Base-by-base conservation (phyloP, 2,329 filamentous ascomycete species). In the Tolypocladium pustulatum region DNA sequence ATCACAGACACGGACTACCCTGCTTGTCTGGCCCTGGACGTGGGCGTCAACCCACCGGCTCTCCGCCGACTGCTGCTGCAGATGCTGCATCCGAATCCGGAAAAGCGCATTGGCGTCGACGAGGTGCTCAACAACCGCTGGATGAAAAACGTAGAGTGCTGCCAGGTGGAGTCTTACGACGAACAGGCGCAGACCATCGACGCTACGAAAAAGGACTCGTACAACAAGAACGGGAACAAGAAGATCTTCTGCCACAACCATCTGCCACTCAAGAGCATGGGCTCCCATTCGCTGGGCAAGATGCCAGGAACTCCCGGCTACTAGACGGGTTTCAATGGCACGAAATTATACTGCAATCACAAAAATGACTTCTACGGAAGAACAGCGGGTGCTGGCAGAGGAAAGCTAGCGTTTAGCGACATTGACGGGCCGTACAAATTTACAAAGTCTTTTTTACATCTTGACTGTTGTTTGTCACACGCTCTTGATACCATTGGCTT, bases 41-140 rank as follows among this genome's bases (percentile, higher is more conserved):
- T 76, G 20, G 77, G 73, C 43, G 76, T 91, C 62, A 85, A 85
- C 65, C 86, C 88, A 36, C 82, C 85, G 1, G 82, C 84, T 3
- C 78, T 92, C 59, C 85, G 87, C 60, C 84, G 86, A 13, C 75
- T 95, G 5, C 73, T 96, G 13, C 75, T 94, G 56, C 85, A 83
- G 69, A 95, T 96, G 91, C 79, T 96, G 37, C 86, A 96, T 70
- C 90, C 91, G 0, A 77, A 91, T 63, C 90, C 91, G 0, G 72
- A 75, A 9, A 84, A 84, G 68, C 87, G 91, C 49, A 84, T 88
- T 64, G 82, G 79, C 34, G 89, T 94, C 56, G 73, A 80, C 8
- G 83, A 90, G 1, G 84, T 90, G 1, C 74, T 91, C 57, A 84
- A 81, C 61, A 84, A 89, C 65, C 78, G 86, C n/a, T 91, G 85